Evolutionary conservation across 495 filamentous ascomycete genomes (phyloP), one percentile per base, ranked within the genome.

Genomic region (Penicillium angulare): DNA sequence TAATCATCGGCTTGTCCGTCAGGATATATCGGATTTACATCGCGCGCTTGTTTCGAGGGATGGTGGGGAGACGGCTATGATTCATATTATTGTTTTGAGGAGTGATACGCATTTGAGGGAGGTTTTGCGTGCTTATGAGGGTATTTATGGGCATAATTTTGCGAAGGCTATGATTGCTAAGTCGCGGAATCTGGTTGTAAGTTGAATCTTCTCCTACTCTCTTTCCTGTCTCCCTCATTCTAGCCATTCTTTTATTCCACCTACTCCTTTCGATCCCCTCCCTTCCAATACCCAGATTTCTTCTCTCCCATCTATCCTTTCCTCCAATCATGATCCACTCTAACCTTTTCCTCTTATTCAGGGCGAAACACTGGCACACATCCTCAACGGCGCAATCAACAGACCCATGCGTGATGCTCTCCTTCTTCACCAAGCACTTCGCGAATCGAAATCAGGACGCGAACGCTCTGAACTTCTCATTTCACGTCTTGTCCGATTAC

Each of bases 341-440:
- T 7, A 3, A 32, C 21, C 29, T 43, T 52, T 38, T 53, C 36
- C n/a, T 53, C 41, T 6, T 32, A 9, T 26, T 10, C 58, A 97
- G 93, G 93, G 93, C 39, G 93, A 98, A 72, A 83, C 93, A 16
- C 83, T 98, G 18, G 89, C 92, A 10, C 93, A 98, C 71, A 88
- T 97, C 53, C 87, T 98, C 63, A 96, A 96, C 70, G 93, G 95
- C 60, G 85, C 92, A 33, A 92, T 97, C 70, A 97, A 98, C 71
- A 86, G 88, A 39, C 91, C 93, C 27, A 87, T 95, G 54, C 92
- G 93, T 44, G 93, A 98, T 66, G 89, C 92, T 5, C 80, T 97
- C 31, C 86, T 98, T n/a, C 77, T 98, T 24, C 85, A 95, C 67
- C 93, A 98, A 71, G 92, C 93, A 3, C 80, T 97, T 31, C 81